Base-by-base conservation (phyloP, 768 basidiomycete species). In the Trametes cinnabarina region DNA sequence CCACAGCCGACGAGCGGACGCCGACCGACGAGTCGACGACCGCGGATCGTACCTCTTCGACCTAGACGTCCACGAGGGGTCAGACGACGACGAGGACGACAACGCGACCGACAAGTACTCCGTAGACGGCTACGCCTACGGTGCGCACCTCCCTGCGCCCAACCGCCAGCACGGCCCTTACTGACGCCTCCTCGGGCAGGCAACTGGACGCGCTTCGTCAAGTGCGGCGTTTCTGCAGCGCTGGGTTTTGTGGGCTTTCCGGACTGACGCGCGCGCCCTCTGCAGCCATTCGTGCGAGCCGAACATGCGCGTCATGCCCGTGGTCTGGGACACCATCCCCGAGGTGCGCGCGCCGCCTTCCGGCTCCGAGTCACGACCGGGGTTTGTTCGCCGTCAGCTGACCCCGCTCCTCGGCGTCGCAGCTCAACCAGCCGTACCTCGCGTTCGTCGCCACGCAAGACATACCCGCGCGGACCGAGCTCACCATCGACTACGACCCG, bases 201-300 rank as follows among this genome's bases (percentile, higher is more conserved):
- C 7, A 90, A 89, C 63, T 90, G 88, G 88, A 85, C 86, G 8
- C 79, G 87, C 4, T 90, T 89, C 60, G 74, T 89, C 30, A 90
- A 89, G 87, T 87, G 62, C 57, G 84, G 68, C 11, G 32, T 37
- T 19, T 22, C 28, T 19, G 14, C 28, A 19, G 3, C 4, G 23
- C 9, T 19, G n/a, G n/a, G 23, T 34, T 14, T 32, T 39, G 25
- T 15, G n/a, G 20, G 26, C 19, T 54, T 10, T 20, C 11, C 22
- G 22, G 47, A 43, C 43, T 43, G 15, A 22, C 59, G 35, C 65
- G 62, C 44, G 35, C 5, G 17, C 20, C n/a, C 10, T 19, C 23
- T 56, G n/a, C 63, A 89, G 87, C 63, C 88, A 90, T 65, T 88
- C 86, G 0, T 89, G 87, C 61, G 67, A 73, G 14, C 86, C 87